Evolutionary conservation across 2,329 filamentous ascomycete genomes (phyloP).

Genomic region (Colletotrichum abscissum): DNA sequence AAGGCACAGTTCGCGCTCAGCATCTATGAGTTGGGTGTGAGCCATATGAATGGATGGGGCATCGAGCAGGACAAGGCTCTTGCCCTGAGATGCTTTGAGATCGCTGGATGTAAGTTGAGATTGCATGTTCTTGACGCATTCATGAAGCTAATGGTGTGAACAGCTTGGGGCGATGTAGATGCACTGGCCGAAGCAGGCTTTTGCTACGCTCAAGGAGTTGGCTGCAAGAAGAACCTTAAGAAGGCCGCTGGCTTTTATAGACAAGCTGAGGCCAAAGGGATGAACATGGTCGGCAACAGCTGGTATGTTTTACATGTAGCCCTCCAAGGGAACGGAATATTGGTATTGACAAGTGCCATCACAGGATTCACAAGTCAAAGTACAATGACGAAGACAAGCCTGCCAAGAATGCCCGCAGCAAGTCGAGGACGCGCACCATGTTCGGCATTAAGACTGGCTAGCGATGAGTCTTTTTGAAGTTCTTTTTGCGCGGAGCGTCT

Average conservation of each 20-base stretch:
- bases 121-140: neutral
- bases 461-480: conserved; percentile 29
- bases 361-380: conserved; percentile 96
- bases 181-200: conserved; percentile 94
- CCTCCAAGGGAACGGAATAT: conserved; percentile 13
- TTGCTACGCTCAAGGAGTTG: conserved; percentile 93
- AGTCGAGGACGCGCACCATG: conserved; percentile 79
- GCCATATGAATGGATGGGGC: conserved; percentile 98
- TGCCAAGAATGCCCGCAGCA: conserved; percentile 73
- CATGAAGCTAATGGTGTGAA: neutral
- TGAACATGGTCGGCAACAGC: conserved; percentile 98
- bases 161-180: conserved; percentile 93
- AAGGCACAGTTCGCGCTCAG: conserved; percentile 95
- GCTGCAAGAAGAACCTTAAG: conserved; percentile 95
- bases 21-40: conserved; percentile 95
- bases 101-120: conserved; percentile 80
- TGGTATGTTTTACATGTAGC: conserved; percentile 72
- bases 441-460: conserved; percentile 64
- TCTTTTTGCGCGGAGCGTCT: conserved; percentile 29
- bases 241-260: conserved; percentile 94
- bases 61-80: conserved; percentile 91
- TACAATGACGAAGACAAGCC: conserved; percentile 76
- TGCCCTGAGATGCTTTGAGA: conserved; percentile 93
- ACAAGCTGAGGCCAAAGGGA: conserved; percentile 89
- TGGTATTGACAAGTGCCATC: conserved; percentile 23